Conservation (phyloP, 176 grass and related monocot genomes). For the Poa annua region DNA sequence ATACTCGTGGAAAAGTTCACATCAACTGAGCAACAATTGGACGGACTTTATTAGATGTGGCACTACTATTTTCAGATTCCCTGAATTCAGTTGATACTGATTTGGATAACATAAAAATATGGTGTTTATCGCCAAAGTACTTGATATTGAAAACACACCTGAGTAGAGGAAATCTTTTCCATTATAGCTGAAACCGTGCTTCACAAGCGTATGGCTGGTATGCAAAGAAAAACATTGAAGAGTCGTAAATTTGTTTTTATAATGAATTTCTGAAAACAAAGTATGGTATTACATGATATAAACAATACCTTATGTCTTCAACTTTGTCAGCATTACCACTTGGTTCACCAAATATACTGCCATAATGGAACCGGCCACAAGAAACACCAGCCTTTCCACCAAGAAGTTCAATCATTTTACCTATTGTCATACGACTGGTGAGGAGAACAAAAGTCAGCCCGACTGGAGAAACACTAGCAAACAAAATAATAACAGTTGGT, state of each 20-base stretch:
- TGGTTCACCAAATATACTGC: conserved; percentile 94
- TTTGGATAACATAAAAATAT: conserved; percentile 20
- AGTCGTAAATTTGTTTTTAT: conserved; percentile 5
- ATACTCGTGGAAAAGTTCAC: conserved; percentile 7
- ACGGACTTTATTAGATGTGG: background rate
- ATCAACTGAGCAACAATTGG: background rate
- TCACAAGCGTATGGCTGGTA: conserved; percentile 74
- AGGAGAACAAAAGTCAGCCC: conserved; percentile 21
- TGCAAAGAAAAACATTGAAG: conserved; percentile 39
- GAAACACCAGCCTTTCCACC: conserved; percentile 98
- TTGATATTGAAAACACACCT: conserved; percentile 50
- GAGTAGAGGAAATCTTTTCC: conserved; percentile 98
- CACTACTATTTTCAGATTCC: conserved; percentile 15
- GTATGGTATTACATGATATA: conserved; percentile 20
- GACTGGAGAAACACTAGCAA: background rate
- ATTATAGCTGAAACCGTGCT: conserved; percentile 91
- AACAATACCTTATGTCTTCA: conserved; percentile 83
- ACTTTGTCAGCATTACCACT: conserved; percentile 87
- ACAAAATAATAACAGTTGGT: conserved; percentile 3
- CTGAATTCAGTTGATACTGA: background rate
- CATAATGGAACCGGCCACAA: conserved; percentile 87
- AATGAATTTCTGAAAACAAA: conserved; percentile 11
- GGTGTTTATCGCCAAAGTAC: conserved; percentile 20
- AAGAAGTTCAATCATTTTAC: conserved; percentile 99
- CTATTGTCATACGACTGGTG: conserved; percentile 92